phyloP scores from a whole-genome alignment of 768 basidiomycete species.

The Pleurotus tuber-regium region DNA sequence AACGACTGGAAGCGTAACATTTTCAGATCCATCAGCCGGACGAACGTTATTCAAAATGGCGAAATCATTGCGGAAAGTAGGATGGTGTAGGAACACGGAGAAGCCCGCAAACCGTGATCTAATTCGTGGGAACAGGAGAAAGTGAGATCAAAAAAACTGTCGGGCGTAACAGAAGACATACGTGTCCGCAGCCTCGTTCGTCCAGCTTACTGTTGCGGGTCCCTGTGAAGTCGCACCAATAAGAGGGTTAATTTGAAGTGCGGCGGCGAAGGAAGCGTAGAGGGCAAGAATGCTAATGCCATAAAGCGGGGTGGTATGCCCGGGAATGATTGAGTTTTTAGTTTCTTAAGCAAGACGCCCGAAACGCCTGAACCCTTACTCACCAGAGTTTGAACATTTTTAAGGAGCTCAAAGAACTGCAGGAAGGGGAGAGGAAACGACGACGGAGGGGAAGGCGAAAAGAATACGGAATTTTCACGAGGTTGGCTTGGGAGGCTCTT shows the following conservation, averaged over 20 bases:
- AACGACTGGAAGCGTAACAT: not conserved
- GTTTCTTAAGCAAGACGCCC: no score
- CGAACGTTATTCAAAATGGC: not conserved
- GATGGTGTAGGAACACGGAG: constrained; percentile 1
- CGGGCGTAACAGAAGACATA: not conserved
- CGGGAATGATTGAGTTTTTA: no score
- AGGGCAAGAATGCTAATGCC: not conserved
- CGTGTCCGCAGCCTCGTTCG: not conserved
- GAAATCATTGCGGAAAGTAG: not conserved
- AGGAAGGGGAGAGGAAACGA: no score
- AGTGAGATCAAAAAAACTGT: no score
- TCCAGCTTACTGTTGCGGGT: not conserved
- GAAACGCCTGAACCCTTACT: no score
- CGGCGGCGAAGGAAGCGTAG: not conserved
- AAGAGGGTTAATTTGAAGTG: not conserved
- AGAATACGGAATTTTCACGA: no score
- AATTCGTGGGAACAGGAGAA: no score
- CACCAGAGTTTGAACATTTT: no score
- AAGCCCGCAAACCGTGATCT: not conserved
- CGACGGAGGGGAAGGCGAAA: no score
- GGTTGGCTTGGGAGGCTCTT: no score
- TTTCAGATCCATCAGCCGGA: not conserved
- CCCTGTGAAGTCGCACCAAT: not conserved
- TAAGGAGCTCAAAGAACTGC: no score
- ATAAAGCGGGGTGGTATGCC: no score